Evolutionary conservation across 2,329 filamentous ascomycete species (phyloP).

Genomic region (Talaromyces amestolkiae): DNA sequence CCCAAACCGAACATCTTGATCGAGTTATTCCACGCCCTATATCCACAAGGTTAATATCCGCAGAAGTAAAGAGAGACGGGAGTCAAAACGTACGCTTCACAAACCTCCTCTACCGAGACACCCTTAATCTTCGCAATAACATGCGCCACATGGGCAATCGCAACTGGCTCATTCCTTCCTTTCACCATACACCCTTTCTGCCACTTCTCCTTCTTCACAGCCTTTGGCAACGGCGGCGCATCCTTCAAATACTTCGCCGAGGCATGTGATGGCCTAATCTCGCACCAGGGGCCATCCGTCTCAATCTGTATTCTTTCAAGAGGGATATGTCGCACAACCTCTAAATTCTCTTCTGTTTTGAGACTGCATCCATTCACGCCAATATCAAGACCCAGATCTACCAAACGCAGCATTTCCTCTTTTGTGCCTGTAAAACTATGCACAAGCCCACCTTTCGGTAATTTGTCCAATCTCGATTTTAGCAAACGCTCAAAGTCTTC

Average conservation of each 20-base stretch:
- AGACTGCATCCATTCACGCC: slow-evolving; percentile 96
- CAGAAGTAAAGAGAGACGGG: background rate
- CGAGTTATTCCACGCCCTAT: slow-evolving; percentile 74
- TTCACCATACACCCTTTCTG: slow-evolving; percentile 85
- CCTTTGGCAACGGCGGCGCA: slow-evolving; percentile 70
- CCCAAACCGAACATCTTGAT: slow-evolving; percentile 74
- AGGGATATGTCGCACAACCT: slow-evolving; percentile 75
- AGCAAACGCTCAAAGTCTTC: slow-evolving; percentile 77
- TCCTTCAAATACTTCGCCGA: slow-evolving; percentile 71
- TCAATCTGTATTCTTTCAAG: slow-evolving; percentile 85
- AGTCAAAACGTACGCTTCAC: slow-evolving; percentile 62
- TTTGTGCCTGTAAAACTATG: slow-evolving; percentile 91
- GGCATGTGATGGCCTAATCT: slow-evolving; percentile 85
- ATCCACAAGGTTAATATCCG: slow-evolving; percentile 17
- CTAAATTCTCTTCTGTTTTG: slow-evolving; percentile 89
- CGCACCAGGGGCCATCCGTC: slow-evolving; percentile 97
- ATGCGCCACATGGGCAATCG: slow-evolving; percentile 81
- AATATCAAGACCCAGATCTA: slow-evolving; percentile 79
- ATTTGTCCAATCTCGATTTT: slow-evolving; percentile 58
- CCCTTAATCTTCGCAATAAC: slow-evolving; percentile 85
- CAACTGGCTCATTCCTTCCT: slow-evolving; percentile 88
- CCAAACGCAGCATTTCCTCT: slow-evolving; percentile 78
- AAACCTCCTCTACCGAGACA: slow-evolving; percentile 74
- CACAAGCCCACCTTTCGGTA: slow-evolving; percentile 78
- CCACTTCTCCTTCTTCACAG: slow-evolving; percentile 97